Percentiles rank a stretch among this genome's conserved stretches.
These are phyloP conservation scores for Cylindrotheca closterium DNA, from an alignment of 108 stramenopile species.

Conservation along the genomic window DNA sequence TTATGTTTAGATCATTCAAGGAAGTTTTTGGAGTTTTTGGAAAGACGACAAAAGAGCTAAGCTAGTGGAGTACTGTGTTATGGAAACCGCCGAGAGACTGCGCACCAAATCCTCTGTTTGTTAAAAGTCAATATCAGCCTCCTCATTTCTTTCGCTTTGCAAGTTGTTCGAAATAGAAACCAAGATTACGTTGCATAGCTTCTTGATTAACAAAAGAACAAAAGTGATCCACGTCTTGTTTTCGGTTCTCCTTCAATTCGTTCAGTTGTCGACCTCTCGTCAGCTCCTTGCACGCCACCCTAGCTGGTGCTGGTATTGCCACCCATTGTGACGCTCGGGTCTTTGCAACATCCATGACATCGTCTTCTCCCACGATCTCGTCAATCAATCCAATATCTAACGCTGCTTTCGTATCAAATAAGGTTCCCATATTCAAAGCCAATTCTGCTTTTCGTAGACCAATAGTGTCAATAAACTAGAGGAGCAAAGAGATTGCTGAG, in stretches of 20 bases:
- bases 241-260: slow-evolving; percentile 42
- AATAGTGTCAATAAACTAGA: slow-evolving; percentile 58
- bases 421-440: slow-evolving; percentile 62
- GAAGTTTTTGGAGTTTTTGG: slow-evolving; percentile 25
- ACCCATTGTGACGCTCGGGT: slow-evolving; percentile 39
- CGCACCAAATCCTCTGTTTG: too few species aligned
- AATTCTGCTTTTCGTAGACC: slow-evolving; percentile 78
- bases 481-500: not conserved
- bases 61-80: too few species aligned
- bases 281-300: slow-evolving; percentile 63
- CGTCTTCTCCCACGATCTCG: slow-evolving; percentile 47
- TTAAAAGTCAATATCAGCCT: too few species aligned
- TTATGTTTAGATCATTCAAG: slow-evolving; percentile 10
- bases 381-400: slow-evolving; percentile 71
- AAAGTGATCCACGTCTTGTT: slow-evolving; percentile 64
- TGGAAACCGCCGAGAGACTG: too few species aligned
- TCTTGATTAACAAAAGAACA: slow-evolving; percentile 64
- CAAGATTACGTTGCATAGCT: slow-evolving; percentile 56
- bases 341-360: slow-evolving; percentile 39
- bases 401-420: slow-evolving; percentile 65
- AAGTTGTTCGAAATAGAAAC: slow-evolving; percentile 52
- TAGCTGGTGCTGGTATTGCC: slow-evolving; percentile 57
- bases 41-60: not conserved
- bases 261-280: slow-evolving; percentile 45
- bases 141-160: slow-evolving; percentile 37